These are phyloP conservation scores for Neofusicoccum cordaticola DNA, from an alignment of 2,329 filamentous ascomycete genomes.

Conservation along the genomic window DNA sequence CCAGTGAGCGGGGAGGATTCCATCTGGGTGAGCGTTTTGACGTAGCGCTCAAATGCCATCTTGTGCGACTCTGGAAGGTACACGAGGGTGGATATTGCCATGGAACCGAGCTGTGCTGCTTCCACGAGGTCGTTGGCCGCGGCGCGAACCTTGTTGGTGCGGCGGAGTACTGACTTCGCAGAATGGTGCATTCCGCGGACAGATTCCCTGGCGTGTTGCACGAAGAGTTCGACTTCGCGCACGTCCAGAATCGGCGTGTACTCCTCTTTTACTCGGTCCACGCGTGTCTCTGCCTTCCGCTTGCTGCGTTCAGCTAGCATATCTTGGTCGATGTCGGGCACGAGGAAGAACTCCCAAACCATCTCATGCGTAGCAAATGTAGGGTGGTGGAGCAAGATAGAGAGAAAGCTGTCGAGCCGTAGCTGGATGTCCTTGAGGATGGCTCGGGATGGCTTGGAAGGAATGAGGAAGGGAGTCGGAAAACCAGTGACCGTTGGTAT, in stretches of 20 bases:
- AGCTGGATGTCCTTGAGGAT: conserved; percentile 85
- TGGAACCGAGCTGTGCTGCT: conserved; percentile 55
- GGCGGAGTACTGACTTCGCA: conserved; percentile 76
- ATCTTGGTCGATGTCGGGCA: conserved; percentile 85
- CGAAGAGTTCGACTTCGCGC: conserved; percentile 87
- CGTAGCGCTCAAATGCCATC: conserved; percentile 70
- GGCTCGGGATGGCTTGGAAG: conserved; percentile 83
- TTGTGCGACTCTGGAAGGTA: conserved; percentile 70
- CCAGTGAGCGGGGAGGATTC: conserved; percentile 70
- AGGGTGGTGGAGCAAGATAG: conserved; percentile 79
- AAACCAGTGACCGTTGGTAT: conserved; percentile 75
- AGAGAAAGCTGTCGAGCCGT: conserved; percentile 82
- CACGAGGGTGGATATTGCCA: conserved; percentile 52
- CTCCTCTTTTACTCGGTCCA: conserved; percentile 85
- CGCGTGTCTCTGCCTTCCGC: conserved; percentile 77
- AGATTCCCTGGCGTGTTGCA: conserved; percentile 85
- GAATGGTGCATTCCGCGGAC: conserved; percentile 80
- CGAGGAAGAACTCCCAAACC: conserved; percentile 98
- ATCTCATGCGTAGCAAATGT: conserved; percentile 96
- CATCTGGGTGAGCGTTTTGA: conserved; percentile 60
- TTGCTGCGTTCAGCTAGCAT: conserved; percentile 87
- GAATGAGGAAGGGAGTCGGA: conserved; percentile 87
- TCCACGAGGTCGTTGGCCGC: conserved; percentile 66
- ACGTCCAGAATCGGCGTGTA: conserved; percentile 77
- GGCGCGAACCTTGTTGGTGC: conserved; percentile 71